Conservation (phyloP, 202 grass and related monocot genomes). For the Panicum hallii region DNA sequence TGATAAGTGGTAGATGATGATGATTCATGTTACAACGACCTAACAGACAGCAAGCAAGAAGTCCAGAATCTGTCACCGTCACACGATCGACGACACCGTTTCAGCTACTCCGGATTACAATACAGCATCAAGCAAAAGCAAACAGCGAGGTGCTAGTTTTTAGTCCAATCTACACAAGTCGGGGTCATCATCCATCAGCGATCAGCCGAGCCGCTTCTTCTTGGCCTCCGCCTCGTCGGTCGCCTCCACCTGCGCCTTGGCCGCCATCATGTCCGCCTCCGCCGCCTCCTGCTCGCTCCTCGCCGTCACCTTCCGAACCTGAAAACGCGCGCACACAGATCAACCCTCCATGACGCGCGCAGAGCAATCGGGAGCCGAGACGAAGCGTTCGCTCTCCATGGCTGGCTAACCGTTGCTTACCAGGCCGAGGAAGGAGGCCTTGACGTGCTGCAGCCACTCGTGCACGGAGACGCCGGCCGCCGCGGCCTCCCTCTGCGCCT, state of each 20-base stretch:
- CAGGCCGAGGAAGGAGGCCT: conserved; percentile 62
- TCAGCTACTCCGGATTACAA: background rate
- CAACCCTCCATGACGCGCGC: too few relatives aligned
- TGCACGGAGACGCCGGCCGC: conserved; percentile 59
- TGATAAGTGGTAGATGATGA: background rate
- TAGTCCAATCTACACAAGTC: background rate
- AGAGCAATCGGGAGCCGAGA: background rate
- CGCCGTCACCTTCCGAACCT: conserved; percentile 69
- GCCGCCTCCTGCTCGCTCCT: conserved; percentile 77
- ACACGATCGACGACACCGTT: background rate
- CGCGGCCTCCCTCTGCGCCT: conserved; percentile 46
- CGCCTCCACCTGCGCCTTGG: conserved; percentile 86
- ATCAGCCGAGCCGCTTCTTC: conserved; percentile 56
- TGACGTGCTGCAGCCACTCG: conserved; percentile 66
- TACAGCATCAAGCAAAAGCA: background rate
- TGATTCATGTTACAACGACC: background rate
- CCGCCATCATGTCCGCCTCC: conserved; percentile 66
- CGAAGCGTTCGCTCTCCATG: background rate
- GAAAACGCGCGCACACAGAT: background rate
- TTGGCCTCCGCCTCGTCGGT: conserved; percentile 79
- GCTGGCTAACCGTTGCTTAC: conserved; percentile 1
- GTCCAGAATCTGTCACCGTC: background rate
- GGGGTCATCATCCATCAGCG: background rate
- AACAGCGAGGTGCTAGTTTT: background rate
- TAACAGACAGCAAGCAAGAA: background rate